phyloP scores from a whole-genome alignment of 495 filamentous ascomycete species.

The Neurospora sp. region DNA sequence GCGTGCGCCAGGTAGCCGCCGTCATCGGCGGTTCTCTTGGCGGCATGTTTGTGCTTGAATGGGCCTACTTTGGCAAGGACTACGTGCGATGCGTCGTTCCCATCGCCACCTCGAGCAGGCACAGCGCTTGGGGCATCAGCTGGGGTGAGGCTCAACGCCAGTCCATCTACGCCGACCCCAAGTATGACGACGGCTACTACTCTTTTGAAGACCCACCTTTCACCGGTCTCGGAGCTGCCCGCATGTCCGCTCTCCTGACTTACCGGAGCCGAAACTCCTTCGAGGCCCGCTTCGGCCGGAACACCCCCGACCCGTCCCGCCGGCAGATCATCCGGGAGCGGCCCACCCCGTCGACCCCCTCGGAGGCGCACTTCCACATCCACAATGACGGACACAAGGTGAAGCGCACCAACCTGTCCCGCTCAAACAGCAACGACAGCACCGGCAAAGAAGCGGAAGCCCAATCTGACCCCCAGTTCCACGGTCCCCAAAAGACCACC shows the following conservation, averaged over 20 bases:
- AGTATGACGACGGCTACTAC: slow-evolving; percentile 97
- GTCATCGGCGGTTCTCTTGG: slow-evolving; percentile 98
- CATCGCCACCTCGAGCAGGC: slow-evolving; percentile 87
- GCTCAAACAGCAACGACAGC: slow-evolving; percentile 13
- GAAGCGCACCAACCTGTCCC: slow-evolving; percentile 29
- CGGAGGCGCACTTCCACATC: slow-evolving; percentile 81
- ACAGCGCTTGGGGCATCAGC: slow-evolving; percentile 98
- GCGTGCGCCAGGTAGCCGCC: slow-evolving; percentile 74
- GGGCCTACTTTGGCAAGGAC: slow-evolving; percentile 90
- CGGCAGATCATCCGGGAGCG: slow-evolving; percentile 66
- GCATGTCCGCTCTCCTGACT: slow-evolving; percentile 92
- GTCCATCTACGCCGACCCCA: slow-evolving; percentile 96
- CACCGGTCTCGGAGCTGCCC: slow-evolving; percentile 82
- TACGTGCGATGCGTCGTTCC: slow-evolving; percentile 88
- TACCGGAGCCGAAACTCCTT: slow-evolving; percentile 96
- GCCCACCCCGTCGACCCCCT: slow-evolving; percentile 51
- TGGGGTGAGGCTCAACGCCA: slow-evolving; percentile 98
- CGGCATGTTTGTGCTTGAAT: slow-evolving; percentile 94
- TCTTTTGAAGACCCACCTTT: slow-evolving; percentile 69
- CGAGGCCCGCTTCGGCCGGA: slow-evolving; percentile 87
- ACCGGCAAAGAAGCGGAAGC: not conserved
- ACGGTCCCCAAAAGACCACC: slow-evolving; percentile 41
- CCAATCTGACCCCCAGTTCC: slow-evolving; percentile 64
- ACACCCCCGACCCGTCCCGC: slow-evolving; percentile 75
- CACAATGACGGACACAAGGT: slow-evolving; percentile 90